Evolutionary conservation across 2,329 filamentous ascomycete species (phyloP).

Genomic region (Colletotrichum truncatum): DNA sequence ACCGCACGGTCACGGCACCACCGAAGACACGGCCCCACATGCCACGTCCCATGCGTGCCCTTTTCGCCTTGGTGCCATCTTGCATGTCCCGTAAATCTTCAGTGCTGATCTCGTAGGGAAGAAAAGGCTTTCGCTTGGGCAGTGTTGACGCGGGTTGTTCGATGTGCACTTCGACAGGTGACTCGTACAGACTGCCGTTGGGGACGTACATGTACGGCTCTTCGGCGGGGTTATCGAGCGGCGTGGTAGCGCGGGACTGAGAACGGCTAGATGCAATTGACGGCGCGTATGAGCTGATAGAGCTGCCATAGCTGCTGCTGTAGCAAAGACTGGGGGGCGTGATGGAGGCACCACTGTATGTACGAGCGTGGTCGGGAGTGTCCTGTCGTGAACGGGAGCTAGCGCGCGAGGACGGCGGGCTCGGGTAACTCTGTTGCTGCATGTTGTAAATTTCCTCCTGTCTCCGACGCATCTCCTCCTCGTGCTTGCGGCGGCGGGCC

Average conservation of each 20-base stretch:
- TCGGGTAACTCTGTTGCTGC: conserved; percentile 51
- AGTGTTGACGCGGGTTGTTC: conserved; percentile 48
- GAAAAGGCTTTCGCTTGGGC: conserved; percentile 38
- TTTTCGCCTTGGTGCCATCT: conserved; percentile 57
- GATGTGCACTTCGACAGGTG: conserved; percentile 56
- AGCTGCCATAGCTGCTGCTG: conserved; percentile 48
- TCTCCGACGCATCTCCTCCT: conserved; percentile 45
- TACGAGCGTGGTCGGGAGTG: conserved; percentile 50
- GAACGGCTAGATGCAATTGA: conserved; percentile 56
- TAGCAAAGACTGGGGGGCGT: conserved; percentile 58
- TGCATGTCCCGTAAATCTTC: conserved; percentile 62
- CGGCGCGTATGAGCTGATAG: conserved; percentile 57
- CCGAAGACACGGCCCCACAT: conserved; percentile 65
- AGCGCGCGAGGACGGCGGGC: conserved; percentile 56
- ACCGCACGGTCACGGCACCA: conserved; percentile 51
- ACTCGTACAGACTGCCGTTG: conserved; percentile 56
- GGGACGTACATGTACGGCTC: conserved; percentile 52
- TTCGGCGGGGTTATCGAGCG: conserved; percentile 53
- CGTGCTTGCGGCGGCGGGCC: conserved; percentile 58
- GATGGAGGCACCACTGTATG: conserved; percentile 44
- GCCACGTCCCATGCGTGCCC: conserved; percentile 55
- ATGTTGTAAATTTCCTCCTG: conserved; percentile 45
- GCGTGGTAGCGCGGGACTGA: conserved; percentile 58
- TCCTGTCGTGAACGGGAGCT: conserved; percentile 50
- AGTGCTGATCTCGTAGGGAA: conserved; percentile 64